Evolutionary conservation across 345 rosid species (phyloP), one percentile per base, ranked within the genome.

Genomic region (Populus deltoides): DNA sequence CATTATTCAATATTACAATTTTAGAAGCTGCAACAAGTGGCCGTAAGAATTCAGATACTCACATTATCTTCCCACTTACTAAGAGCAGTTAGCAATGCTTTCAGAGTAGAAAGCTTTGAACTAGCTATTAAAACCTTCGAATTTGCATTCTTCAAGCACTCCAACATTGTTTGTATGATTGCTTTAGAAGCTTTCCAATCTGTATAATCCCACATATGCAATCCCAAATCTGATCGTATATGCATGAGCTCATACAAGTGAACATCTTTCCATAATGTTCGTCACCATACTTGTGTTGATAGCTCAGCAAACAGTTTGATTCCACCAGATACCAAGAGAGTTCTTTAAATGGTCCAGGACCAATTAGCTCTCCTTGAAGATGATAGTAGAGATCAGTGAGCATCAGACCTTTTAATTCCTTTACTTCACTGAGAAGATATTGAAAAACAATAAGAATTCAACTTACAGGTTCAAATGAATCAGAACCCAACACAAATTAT

Each of bases 281-380:
- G 67, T 53, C 72, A 39, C 71, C 73, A 39, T 72, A 75, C 72
- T 82, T 89, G n/a, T 78, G 86, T 78, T 71, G 83, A 77, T 88
- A 91, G 18, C 68, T 81, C 85, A 86, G 88, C 83, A 90, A 89
- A 78, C 87, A 77, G 59, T 83, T 88, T 25, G 92, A 88, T 70
- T 84, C 91, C 75, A 82, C 77, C 80, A 95, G 88, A 84, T 80
- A 92, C 70, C 89, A 89, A 68, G 84, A 91, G 80, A 96, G 92
- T 83, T 93, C 97, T 84, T 88, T 92, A 78, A 93, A 96, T 68
- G 94, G 93, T 77, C 98, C 99, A 9, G 90, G 82, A 82, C 87
- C 86, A 77, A 91, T 90, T 72, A 92, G 89, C 83, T 92, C 93
- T 79, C 99, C 99, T 83, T 87, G 91, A 22, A 96, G 84, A 80